phyloP scores from a whole-genome alignment of 2,329 filamentous ascomycete species.

The Cercospora beticola region DNA sequence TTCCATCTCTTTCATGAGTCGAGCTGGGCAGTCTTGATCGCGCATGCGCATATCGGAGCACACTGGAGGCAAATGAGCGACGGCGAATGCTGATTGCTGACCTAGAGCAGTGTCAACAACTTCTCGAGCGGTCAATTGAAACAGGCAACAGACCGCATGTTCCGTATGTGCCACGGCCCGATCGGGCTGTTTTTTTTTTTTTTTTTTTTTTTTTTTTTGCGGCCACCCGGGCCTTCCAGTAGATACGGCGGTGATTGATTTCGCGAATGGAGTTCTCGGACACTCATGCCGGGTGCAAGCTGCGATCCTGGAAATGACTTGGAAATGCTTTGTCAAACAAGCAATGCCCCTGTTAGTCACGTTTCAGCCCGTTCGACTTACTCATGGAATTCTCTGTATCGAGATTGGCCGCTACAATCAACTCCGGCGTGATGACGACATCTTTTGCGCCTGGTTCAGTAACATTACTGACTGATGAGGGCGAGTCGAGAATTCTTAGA shows the following conservation, averaged over 20 bases:
- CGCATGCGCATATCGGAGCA: neutral
- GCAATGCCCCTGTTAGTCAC: neutral
- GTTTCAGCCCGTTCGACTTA: conserved; percentile 6
- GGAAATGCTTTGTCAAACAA: neutral
- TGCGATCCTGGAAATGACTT: neutral
- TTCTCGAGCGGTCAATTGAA: neutral
- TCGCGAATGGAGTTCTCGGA: neutral
- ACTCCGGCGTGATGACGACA: neutral
- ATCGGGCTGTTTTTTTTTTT: neutral
- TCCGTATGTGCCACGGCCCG: neutral
- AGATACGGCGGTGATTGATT: neutral
- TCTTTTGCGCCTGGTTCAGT: neutral
- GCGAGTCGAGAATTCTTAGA: neutral
- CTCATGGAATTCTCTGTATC: conserved; percentile 5
- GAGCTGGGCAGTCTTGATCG: neutral
- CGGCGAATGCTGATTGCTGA: neutral
- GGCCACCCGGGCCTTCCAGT: neutral
- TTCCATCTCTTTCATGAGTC: neutral
- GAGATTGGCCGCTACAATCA: neutral
- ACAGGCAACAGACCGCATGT: neutral
- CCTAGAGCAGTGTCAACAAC: neutral
- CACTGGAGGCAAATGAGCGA: neutral
- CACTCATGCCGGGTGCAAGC: neutral
- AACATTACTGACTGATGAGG: neutral
- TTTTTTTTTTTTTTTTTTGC: neutral